Evolutionary conservation across 345 rosid genomes (phyloP).

Genomic region (Eucalyptus coolabah): DNA sequence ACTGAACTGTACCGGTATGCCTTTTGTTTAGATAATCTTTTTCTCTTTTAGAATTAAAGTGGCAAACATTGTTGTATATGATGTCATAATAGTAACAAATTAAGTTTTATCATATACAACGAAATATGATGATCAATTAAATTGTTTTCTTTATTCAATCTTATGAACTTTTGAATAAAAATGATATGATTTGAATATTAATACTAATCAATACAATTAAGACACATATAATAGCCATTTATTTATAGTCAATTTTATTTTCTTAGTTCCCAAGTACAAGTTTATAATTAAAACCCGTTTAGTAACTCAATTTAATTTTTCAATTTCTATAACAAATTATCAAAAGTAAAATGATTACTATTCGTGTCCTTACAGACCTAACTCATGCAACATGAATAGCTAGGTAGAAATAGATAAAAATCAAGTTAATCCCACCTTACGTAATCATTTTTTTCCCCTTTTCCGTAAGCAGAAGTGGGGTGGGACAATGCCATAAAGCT

Average conservation of each 20-base stretch:
- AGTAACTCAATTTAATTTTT: too few relatives aligned
- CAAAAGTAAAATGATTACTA: too few relatives aligned
- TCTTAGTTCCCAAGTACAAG: fast-evolving
- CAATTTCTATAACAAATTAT: fast-evolving
- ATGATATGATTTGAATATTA: background rate
- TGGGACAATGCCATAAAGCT: background rate
- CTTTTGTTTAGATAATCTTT: background rate
- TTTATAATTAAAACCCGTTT: fast-evolving
- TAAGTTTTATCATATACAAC: fast-evolving
- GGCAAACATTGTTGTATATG: background rate
- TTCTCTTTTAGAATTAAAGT: background rate
- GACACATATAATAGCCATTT: fast-evolving
- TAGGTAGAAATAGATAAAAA: background rate
- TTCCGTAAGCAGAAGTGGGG: background rate
- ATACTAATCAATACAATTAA: background rate
- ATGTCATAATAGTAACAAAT: background rate
- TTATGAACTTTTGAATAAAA: fast-evolving
- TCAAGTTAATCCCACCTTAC: background rate
- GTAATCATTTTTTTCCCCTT: background rate
- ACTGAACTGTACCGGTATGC: fast-evolving
- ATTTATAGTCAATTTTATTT: fast-evolving
- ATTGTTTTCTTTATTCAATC: background rate
- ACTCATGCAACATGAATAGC: background rate
- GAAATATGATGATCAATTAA: background rate
- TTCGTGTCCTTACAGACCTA: too few relatives aligned